Base-by-base conservation (phyloP, 2,329 filamentous ascomycete species). In the Thyridium curvatum region DNA sequence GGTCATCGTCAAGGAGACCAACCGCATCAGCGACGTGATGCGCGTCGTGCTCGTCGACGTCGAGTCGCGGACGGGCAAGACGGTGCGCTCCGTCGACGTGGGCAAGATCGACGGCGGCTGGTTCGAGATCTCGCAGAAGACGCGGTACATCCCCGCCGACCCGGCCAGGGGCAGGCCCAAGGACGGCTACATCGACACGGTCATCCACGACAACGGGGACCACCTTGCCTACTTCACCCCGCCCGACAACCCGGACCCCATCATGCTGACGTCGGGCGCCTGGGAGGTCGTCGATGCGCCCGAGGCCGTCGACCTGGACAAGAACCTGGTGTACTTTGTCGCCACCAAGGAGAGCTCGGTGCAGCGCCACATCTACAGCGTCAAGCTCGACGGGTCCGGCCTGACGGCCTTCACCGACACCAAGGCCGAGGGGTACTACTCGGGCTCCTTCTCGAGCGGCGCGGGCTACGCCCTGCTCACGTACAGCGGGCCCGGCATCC, bases 151-250 rank as follows among this genome's bases (percentile, higher is more conserved):
- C 41, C 93, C 93, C 2, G 86, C 88, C 4, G 87, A 96, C 56
- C 75, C 84, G 16, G 60, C 65, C 10, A 87, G 86, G 45, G 86
- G 86, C 12, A 81, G 90, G 16, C 70, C 77, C 2, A 63, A 91
- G 5, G 89, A 96, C 59, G 93, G 93, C 16, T 98, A 98, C 54
- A 82, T 98, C 45, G 93, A 98, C 60, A 89, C 85, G 0, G 69
- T 97, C 42, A 84, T 97, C 40, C 72, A 94, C 54, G 77, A 94
- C 15, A 83, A 89, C 40, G 87, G 86, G 50, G 87, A 97, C 50
- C 93, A 98, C 52, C 68, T 98, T 37, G 93, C 85, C 0, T 97
- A 97, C 64, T 98, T 96, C 56, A 82, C 84, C 0, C 91, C 93
- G 3, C 63, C 97, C 38, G 86, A 97, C 50, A 90, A 82, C 50